These are phyloP conservation scores for Nectriaceae sp. DNA, from an alignment of 2,329 filamentous ascomycete genomes.

Conservation along the genomic window DNA sequence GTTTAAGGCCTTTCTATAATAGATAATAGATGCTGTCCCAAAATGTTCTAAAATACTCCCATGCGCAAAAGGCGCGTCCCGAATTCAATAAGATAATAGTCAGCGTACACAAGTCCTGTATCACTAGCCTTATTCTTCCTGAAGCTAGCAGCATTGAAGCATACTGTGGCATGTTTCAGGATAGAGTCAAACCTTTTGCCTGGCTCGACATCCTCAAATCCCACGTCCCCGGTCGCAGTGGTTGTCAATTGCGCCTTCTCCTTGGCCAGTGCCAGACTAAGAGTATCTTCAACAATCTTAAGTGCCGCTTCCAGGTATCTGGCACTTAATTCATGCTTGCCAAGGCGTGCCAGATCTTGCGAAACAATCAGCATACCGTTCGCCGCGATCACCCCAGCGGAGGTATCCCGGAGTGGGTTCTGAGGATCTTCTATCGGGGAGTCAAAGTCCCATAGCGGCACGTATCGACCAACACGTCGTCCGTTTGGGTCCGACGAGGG, in stretches of 20 bases:
- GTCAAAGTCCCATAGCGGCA: constrained; percentile 39
- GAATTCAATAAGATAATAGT: constrained; percentile 49
- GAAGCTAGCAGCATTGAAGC: constrained; percentile 32
- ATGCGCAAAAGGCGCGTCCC: constrained; percentile 46
- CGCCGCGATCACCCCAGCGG: constrained; percentile 42
- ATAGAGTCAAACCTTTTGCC: constrained; percentile 39
- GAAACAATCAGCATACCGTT: constrained; percentile 44
- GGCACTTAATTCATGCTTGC: constrained; percentile 12
- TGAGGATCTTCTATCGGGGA: constrained; percentile 41
- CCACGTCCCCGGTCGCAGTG: neutral
- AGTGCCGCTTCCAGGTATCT: constrained; percentile 31
- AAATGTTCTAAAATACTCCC: too few relatives aligned
- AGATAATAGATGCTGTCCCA: too few relatives aligned
- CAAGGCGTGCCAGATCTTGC: constrained; percentile 29
- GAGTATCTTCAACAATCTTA: constrained; percentile 31
- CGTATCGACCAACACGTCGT: constrained; percentile 19
- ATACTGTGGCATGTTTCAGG: constrained; percentile 36
- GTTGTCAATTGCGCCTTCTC: constrained; percentile 24
- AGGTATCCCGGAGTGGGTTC: constrained; percentile 36
- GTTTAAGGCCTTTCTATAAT: too few relatives aligned
- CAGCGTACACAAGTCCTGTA: constrained; percentile 49
- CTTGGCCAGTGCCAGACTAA: constrained; percentile 28
- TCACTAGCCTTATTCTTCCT: constrained; percentile 32
- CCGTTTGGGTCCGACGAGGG: neutral
- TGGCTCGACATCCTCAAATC: too few relatives aligned